Evolutionary conservation across 75 land plant species (phyloP).

Genomic region (Pinus tabuliformis): DNA sequence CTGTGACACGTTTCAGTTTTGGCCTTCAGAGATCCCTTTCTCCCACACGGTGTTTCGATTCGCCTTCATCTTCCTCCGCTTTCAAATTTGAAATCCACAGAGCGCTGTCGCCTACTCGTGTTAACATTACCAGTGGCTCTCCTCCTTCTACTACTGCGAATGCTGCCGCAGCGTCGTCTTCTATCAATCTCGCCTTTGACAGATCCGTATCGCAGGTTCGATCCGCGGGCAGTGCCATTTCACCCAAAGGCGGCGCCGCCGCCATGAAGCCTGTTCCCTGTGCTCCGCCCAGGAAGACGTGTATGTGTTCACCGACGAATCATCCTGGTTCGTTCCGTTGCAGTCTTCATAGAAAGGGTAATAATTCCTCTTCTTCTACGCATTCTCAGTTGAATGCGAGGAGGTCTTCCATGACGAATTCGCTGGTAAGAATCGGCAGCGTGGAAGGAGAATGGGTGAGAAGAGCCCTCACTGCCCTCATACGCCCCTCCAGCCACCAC

Average conservation of each 20-base stretch:
- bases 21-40: conserved; percentile 20
- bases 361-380: neutral
- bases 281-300: neutral
- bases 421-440: conserved; percentile 8
- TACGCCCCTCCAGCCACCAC: conserved; percentile 33
- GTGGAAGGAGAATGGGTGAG: conserved; percentile 20
- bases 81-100: neutral
- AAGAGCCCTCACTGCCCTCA: conserved; percentile 20
- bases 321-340: conserved; percentile 2
- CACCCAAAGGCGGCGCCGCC: neutral
- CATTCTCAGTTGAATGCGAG: conserved; percentile 4
- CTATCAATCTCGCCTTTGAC: neutral
- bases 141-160: neutral
- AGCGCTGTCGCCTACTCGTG: neutral
- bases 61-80: conserved; percentile 13
- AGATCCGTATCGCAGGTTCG: conserved; percentile 4
- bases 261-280: too few relatives aligned
- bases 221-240: neutral
- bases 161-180: neutral
- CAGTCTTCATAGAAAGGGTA: neutral
- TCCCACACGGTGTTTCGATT: conserved; percentile 24
- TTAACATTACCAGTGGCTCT: neutral
- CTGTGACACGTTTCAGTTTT: neutral
- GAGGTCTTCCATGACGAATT: conserved; percentile 16
- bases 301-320: neutral